Evolutionary conservation across 2,329 filamentous ascomycete genomes (phyloP), one percentile per base, ranked within the genome.

Genomic region (Penicillium sp.): DNA sequence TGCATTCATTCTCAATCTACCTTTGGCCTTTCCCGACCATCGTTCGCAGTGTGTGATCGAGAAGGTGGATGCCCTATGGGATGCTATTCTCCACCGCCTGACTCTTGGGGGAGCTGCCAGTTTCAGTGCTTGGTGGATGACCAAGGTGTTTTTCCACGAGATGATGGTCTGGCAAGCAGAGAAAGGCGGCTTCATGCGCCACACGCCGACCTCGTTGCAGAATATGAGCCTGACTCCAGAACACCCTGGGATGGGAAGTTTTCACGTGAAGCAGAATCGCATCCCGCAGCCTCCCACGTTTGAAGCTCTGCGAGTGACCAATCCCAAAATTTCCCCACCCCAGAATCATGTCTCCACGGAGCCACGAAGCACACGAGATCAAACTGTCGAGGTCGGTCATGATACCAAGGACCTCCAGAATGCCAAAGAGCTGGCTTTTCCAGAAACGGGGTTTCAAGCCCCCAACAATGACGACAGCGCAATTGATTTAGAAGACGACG

Each of bases 111-210:
- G 71, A 9, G 72, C 72, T 5, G 66, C 70, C 40, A 75, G 72
- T 50, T 75, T 74, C 50, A 73, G 72, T 54, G 70, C 71, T 5
- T 75, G 72, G 72, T 74, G 72, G 72, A 87, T 96, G 49, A 90
- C 90, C 3, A 95, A 96, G 66, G 90, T 91, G 49, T 97, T 91
- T 77, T 81, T 96, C 45, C 90, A 96, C 62, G 91, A 97, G 71
- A 94, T 95, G 88, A 82, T 90, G 43, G 79, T 86, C 48, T 96
- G 94, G 78, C 76, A 95, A 57, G 89, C 88, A 0, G 89, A 94
- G 61, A 84, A 90, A 59, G 91, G 90, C 43, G 91, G 91, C 0
- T 96, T 96, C 64, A 83, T 96, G 74, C 76, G 76, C 29, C 74
- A 76, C 52, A 67, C 68, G 3, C 71, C 71, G 2, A 63, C 59